Evolutionary conservation across 164 flowering plant genomes (phyloP).

Genomic region (Malania oleifera): DNA sequence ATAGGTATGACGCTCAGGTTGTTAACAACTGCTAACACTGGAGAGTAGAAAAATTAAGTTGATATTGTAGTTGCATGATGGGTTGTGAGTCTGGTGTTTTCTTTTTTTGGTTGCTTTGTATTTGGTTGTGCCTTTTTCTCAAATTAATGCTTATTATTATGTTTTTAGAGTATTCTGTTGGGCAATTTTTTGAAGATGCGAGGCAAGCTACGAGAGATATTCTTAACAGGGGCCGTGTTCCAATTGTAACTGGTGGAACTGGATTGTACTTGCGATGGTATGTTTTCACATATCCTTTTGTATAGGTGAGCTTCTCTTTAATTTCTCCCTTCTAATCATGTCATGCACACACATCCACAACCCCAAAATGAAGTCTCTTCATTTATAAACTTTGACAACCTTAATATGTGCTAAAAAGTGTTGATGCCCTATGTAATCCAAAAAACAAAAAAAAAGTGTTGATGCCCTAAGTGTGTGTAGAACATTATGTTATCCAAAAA

Average conservation of each 20-base stretch:
- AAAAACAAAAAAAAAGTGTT: no score
- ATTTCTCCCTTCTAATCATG: background rate
- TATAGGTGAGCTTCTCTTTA: background rate
- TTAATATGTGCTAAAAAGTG: no score
- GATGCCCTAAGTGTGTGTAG: no score
- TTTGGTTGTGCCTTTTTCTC: background rate
- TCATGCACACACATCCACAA: background rate
- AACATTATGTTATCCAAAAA: no score
- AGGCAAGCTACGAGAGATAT: constrained; percentile 69
- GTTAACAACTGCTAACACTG: no score
- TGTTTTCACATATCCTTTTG: constrained; percentile 13
- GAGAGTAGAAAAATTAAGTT: no score
- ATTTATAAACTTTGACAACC: background rate
- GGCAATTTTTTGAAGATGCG: constrained; percentile 84
- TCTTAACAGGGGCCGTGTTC: constrained; percentile 65
- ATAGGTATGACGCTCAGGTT: no score
- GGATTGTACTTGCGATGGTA: constrained; percentile 95
- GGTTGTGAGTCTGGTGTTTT: background rate
- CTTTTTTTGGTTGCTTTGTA: background rate
- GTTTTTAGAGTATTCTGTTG: constrained; percentile 82
- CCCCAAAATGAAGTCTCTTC: background rate
- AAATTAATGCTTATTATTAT: background rate
- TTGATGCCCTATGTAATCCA: no score
- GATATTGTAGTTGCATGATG: no score
- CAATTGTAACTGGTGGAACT: constrained; percentile 90